Base-by-base conservation (phyloP, 1,284 basidiomycete species). In the Cryptococcus floricola region DNA sequence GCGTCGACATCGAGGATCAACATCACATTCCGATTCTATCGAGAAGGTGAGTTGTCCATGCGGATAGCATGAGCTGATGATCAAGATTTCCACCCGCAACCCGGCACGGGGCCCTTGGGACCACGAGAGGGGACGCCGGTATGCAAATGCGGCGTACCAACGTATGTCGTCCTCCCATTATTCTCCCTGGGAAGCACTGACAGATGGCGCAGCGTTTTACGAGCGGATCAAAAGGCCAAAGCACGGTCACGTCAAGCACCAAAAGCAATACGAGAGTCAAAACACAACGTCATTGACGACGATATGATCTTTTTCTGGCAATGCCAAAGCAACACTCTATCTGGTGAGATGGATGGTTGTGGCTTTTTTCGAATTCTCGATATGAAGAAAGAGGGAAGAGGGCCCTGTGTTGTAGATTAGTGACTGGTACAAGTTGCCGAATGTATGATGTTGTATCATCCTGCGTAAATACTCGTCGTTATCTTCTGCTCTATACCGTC, bases 141-240 rank as follows among this genome's bases (percentile, higher is more conserved):
- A 38, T 96, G 92, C 71, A 84, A 85, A 64, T 96, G 92, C 70
- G 85, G 84, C 7, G 79, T 89, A 13, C 89, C 90, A 3, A 86
- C 84, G 53, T 78, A 54, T 52, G 74, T 69, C 5, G 18, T 16
- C 23, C 39, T 31, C 16, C 18, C 52, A 13, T 23, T 39, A 16
- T 41, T 8, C 9, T 31, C 23, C 12, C 12, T 3, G 31, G 7
- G 25, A 12, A 19, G 19, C n/a, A n/a, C 23, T 5, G 19, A 18
- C 52, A 57, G 46, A 19, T 23, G 31, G 12, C 23, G 10, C 58
- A 77, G 77, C n/a, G 56, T 73, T 14, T 68, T 78, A 2, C 69
- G 75, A 18, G 76, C 77, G 6, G 78, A 79, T 56, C 78, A 79
- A 54, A 77, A 77, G 54, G 74, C 68, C 28, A 75, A 77, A 61